Evolutionary conservation across 148 eudicot species (phyloP).

Genomic region (Rhododendron simsii): DNA sequence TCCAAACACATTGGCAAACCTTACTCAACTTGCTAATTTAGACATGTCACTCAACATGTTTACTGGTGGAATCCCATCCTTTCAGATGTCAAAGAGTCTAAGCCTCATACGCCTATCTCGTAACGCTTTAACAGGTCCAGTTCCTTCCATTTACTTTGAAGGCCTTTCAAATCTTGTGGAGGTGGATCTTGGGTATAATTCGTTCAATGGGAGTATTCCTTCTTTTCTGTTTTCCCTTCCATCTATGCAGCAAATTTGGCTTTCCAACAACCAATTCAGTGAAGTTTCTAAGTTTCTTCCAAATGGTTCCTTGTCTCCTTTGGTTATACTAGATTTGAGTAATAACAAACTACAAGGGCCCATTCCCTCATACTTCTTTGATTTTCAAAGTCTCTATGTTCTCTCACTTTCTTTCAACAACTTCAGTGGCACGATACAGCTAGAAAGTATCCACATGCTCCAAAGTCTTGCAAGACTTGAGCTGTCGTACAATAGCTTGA

Average conservation of each 20-base stretch:
- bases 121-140: slow-evolving; percentile 14
- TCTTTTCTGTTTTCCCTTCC: slow-evolving; percentile 28
- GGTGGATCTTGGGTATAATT: slow-evolving; percentile 14
- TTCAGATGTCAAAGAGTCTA: too few species aligned
- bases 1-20: too few species aligned
- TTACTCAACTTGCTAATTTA: too few species aligned
- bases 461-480: slow-evolving; percentile 24
- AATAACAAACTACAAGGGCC: too few species aligned
- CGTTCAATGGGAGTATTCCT: slow-evolving; percentile 42
- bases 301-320: too few species aligned
- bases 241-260: slow-evolving; percentile 16
- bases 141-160: slow-evolving; percentile 31
- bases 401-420: too few species aligned
- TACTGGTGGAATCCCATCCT: neutral
- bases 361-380: too few species aligned
- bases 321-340: too few species aligned
- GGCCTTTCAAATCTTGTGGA: slow-evolving; percentile 26
- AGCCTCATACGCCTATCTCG: too few species aligned
- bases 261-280: slow-evolving; percentile 29
- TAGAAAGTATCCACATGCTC: slow-evolving; percentile 15
- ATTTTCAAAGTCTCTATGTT: too few species aligned
- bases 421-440: slow-evolving; percentile 18
- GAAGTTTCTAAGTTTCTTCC: too few species aligned
- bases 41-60: too few species aligned
- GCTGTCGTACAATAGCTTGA: slow-evolving; percentile 30